Conservation (phyloP, 768 basidiomycete species). For the Trichaptum fuscoviolaceum region DNA sequence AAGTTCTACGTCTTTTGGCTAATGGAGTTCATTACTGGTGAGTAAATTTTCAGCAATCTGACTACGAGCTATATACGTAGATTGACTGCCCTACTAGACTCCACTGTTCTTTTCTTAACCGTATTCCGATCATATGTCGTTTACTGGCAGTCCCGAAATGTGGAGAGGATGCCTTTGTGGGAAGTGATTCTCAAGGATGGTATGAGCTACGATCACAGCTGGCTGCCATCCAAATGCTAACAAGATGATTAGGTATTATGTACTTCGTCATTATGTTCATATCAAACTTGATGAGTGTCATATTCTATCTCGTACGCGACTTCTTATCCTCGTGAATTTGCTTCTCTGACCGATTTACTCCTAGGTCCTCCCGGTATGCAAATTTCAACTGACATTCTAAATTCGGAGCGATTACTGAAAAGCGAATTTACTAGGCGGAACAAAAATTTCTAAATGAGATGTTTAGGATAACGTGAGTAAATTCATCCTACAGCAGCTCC, state of each 20-base stretch:
- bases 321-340: neutral
- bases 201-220: neutral
- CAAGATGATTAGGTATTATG: constrained; percentile 17
- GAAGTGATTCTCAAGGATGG: neutral
- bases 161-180: neutral
- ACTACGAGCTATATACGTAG: neutral
- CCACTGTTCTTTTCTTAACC: neutral
- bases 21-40: neutral
- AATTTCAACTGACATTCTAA: neutral
- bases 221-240: neutral
- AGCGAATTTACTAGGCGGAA: constrained; percentile 13
- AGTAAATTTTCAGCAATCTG: neutral
- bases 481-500: neutral
- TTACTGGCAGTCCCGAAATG: neutral
- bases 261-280: constrained; percentile 22
- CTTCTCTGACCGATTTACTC: neutral
- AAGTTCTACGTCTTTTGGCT: neutral
- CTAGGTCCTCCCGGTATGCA: neutral
- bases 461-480: constrained; percentile 17
- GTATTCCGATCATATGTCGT: neutral
- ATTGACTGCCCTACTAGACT: neutral
- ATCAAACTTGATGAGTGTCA: constrained; percentile 19
- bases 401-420: neutral
- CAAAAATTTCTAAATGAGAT: constrained; percentile 22
- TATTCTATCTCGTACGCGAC: constrained; percentile 18